A percentile compares a stretch with the other conserved stretches of the same genome.
Conservation (phyloP, 2,329 filamentous ascomycete genomes). For the Pyrenophora seminiperda region DNA sequence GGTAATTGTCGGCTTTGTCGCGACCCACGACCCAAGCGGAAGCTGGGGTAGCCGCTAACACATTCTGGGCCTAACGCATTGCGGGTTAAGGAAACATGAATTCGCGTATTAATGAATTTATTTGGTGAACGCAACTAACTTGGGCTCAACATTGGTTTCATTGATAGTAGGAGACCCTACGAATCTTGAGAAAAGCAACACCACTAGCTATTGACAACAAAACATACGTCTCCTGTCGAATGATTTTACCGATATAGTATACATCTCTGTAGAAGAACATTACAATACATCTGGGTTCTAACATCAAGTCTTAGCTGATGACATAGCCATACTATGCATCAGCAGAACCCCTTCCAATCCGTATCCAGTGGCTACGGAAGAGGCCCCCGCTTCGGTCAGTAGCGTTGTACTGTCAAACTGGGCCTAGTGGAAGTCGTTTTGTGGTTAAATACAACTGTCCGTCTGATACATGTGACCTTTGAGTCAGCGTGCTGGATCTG, state of each 20-base stretch:
- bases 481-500: slow-evolving; percentile 53
- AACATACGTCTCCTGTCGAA: no score
- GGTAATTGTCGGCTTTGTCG: slow-evolving; percentile 10
- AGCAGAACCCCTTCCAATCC: slow-evolving; percentile 47
- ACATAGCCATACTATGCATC: neutral
- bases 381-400: slow-evolving; percentile 46
- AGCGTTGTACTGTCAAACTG: slow-evolving; percentile 48
- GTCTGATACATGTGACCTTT: slow-evolving; percentile 48
- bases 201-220: no score
- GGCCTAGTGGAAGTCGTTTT: slow-evolving; percentile 49
- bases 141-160: no score
- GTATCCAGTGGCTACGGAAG: slow-evolving; percentile 45
- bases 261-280: no score
- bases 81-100: slow-evolving; percentile 26
- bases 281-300: no score
- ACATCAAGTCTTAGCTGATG: no score
- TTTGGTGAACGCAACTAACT: no score
- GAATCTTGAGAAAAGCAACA: no score
- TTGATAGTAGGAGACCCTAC: no score
- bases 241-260: no score
- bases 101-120: neutral
- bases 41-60: slow-evolving; percentile 25
- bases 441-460: slow-evolving; percentile 53
- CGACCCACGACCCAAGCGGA: slow-evolving; percentile 20
- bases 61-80: slow-evolving; percentile 9